phyloP scores from a whole-genome alignment of 148 eudicot species.

The Rhododendron kiyosumense region DNA sequence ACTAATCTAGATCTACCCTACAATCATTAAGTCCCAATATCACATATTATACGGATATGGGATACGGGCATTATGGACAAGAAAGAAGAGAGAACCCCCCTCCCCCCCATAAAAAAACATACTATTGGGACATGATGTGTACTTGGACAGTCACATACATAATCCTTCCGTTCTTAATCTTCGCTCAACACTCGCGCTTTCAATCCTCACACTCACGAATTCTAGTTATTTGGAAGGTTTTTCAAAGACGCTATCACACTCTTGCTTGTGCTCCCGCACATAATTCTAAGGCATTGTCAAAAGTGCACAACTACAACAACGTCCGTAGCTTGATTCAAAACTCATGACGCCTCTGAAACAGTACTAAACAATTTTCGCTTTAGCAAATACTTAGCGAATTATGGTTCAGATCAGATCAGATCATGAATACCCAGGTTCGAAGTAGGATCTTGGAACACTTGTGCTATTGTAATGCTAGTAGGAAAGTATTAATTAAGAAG shows the following conservation, averaged over 20 bases:
- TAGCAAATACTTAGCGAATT: not conserved
- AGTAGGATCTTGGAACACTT: not conserved
- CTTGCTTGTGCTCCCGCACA: not conserved
- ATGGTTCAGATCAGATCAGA: not conserved
- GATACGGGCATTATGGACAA: not conserved
- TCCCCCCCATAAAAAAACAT: too few species aligned
- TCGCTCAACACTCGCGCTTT: too few species aligned
- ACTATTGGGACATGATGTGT: not conserved
- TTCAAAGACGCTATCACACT: too few species aligned
- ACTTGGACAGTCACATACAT: too few species aligned
- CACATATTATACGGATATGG: too few species aligned
- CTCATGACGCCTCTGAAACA: not conserved
- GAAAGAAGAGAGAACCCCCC: too few species aligned
- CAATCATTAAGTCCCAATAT: not conserved
- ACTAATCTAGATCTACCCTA: not conserved
- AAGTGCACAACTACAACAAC: not conserved
- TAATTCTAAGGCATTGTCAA: not conserved
- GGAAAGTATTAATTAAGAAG: not conserved
- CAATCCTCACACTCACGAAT: too few species aligned
- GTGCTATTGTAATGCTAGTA: not conserved
- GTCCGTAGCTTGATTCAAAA: not conserved
- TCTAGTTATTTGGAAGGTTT: too few species aligned
- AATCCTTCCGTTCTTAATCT: too few species aligned
- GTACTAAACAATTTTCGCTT: not conserved
- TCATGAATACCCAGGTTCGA: not conserved